These are phyloP conservation scores for Trichoderma koningiopsis DNA, from an alignment of 2,329 filamentous ascomycete genomes.

Conservation along the genomic window DNA sequence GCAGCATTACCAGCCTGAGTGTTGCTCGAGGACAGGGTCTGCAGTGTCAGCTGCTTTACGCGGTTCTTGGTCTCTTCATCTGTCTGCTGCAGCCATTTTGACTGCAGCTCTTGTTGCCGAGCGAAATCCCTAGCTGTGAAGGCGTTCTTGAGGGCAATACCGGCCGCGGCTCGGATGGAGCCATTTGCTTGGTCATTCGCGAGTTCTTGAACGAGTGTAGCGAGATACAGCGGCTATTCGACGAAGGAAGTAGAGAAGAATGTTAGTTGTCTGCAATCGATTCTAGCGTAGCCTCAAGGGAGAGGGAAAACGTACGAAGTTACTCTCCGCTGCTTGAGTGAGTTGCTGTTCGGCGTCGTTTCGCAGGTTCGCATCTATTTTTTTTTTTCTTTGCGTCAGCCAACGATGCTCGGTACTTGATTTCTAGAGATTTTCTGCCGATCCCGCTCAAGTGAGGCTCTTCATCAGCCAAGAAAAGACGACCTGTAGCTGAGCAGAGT, in stretches of 20 bases:
- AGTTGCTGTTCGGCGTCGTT: slow-evolving; percentile 93
- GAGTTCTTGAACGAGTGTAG: slow-evolving; percentile 88
- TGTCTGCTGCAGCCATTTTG: slow-evolving; percentile 87
- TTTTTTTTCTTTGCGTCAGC: slow-evolving; percentile 37
- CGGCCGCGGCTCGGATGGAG: slow-evolving; percentile 88
- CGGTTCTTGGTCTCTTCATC: slow-evolving; percentile 79
- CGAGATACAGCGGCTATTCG: slow-evolving; percentile 82
- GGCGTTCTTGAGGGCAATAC: slow-evolving; percentile 96
- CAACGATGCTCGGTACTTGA: slow-evolving; percentile 27
- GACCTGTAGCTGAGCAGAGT: neutral
- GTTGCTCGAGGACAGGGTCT: slow-evolving; percentile 80
- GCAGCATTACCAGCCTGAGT: slow-evolving; percentile 83
- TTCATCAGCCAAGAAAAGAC: neutral
- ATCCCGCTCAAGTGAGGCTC: neutral
- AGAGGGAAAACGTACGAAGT: slow-evolving; percentile 71
- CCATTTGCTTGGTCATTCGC: slow-evolving; percentile 84
- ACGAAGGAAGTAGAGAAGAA: slow-evolving; percentile 14
- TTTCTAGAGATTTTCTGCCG: neutral
- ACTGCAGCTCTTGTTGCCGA: slow-evolving; percentile 86
- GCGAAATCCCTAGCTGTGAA: slow-evolving; percentile 90
- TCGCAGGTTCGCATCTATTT: slow-evolving; percentile 82
- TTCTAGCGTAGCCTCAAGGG: slow-evolving; percentile 3
- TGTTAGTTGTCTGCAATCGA: slow-evolving; percentile 33
- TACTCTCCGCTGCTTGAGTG: slow-evolving; percentile 84
- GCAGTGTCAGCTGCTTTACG: slow-evolving; percentile 88